Percentiles rank a stretch among this genome's conserved stretches.
Conservation (phyloP, 2,329 filamentous ascomycete species). For the Phaeophleospora eucalypticola region DNA sequence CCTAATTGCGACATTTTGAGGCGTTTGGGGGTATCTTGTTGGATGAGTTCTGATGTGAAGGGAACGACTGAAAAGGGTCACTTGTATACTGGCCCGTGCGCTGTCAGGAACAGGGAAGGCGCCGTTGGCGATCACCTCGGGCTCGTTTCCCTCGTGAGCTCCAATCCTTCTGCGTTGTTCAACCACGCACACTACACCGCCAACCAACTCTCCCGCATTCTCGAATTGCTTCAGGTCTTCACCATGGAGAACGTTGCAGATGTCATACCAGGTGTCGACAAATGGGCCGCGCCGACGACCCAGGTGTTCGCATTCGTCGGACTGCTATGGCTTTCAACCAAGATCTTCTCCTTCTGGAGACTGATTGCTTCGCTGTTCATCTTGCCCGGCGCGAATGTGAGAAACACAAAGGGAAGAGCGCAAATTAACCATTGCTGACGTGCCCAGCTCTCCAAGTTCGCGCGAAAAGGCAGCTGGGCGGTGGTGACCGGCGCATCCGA, state of each 20-base stretch:
- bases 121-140: too few relatives aligned
- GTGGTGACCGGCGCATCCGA: slow-evolving; percentile 94
- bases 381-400: slow-evolving; percentile 45
- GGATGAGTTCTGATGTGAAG: too few relatives aligned
- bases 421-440: slow-evolving; percentile 1
- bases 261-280: slow-evolving; percentile 20
- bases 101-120: slow-evolving; percentile 7
- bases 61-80: too few relatives aligned
- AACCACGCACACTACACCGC: too few relatives aligned
- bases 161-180: too few relatives aligned
- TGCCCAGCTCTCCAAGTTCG: slow-evolving; percentile 77
- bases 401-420: slow-evolving; percentile 12
- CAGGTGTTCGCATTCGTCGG: slow-evolving; percentile 36
- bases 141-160: too few relatives aligned
- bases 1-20: slow-evolving; percentile 10
- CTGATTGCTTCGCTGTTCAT: slow-evolving; percentile 48
- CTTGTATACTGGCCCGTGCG: too few relatives aligned
- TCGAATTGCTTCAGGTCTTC: background rate
- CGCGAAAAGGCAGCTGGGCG: slow-evolving; percentile 87
- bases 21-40: too few relatives aligned
- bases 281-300: slow-evolving; percentile 30
- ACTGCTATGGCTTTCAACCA: slow-evolving; percentile 34
- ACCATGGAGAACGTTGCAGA: slow-evolving; percentile 18
- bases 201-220: background rate
- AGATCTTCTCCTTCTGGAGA: slow-evolving; percentile 45